These are phyloP conservation scores for Panellus pusillus DNA, from an alignment of 768 basidiomycete species.

Conservation along the genomic window DNA sequence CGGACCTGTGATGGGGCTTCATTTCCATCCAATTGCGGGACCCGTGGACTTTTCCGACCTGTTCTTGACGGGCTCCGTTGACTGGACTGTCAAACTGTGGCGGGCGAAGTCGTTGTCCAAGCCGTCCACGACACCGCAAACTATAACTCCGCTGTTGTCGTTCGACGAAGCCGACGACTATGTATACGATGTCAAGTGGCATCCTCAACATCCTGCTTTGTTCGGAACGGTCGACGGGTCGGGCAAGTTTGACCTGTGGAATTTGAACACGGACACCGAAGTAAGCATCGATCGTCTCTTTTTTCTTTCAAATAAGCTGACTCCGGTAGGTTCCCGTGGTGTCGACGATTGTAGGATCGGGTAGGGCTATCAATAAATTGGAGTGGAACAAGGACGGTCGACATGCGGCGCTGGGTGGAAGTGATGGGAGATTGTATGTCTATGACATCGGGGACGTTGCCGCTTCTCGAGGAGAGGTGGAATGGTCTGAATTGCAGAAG, in stretches of 20 bases:
- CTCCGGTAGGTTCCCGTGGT: slow-evolving; percentile 78
- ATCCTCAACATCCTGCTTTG: slow-evolving; percentile 90
- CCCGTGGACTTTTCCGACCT: slow-evolving; percentile 94
- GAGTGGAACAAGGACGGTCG: slow-evolving; percentile 97
- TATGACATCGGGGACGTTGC: slow-evolving; percentile 95
- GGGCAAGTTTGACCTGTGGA: slow-evolving; percentile 97
- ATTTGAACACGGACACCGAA: slow-evolving; percentile 95
- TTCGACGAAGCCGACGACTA: slow-evolving; percentile 99
- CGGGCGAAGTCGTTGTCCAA: slow-evolving; percentile 76
- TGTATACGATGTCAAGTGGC: slow-evolving; percentile 99
- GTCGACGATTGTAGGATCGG: slow-evolving; percentile 78
- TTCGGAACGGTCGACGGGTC: slow-evolving; percentile 95
- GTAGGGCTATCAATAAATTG: slow-evolving; percentile 90
- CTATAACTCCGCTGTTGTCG: slow-evolving; percentile 78
- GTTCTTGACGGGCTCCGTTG: slow-evolving; percentile 89
- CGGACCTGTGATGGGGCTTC: slow-evolving; percentile 90
- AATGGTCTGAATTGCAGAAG: slow-evolving; percentile 94
- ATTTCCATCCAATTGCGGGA: slow-evolving; percentile 92
- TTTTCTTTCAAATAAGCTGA: slow-evolving; percentile 5
- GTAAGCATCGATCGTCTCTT: slow-evolving; percentile 45
- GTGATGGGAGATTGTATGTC: slow-evolving; percentile 89
- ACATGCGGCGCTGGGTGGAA: slow-evolving; percentile 85
- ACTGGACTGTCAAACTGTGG: slow-evolving; percentile 99
- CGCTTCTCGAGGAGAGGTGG: slow-evolving; percentile 74
- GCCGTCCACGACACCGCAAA: slow-evolving; percentile 59